A percentile compares a stretch with the other conserved stretches of the same genome.
These are phyloP conservation scores for Calonectria hongkongensis DNA, from an alignment of 2,329 filamentous ascomycete species.

Conservation along the genomic window DNA sequence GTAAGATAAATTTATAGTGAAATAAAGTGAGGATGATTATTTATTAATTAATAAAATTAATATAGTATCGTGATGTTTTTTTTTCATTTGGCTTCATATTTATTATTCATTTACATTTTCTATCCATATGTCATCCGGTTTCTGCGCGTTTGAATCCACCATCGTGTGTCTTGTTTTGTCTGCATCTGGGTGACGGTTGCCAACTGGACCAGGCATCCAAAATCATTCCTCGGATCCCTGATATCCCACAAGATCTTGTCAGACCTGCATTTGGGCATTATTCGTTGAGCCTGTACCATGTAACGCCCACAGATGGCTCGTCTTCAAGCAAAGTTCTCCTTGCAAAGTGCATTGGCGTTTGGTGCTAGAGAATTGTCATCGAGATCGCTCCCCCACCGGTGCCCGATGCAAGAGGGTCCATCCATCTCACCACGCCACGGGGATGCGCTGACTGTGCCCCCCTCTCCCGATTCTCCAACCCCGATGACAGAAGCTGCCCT, in stretches of 20 bases:
- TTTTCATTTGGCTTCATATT: too few relatives aligned
- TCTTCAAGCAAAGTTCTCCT: constrained; percentile 32
- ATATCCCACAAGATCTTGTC: not conserved
- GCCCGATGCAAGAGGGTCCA: constrained; percentile 42
- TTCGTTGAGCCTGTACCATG: constrained; percentile 37
- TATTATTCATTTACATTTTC: too few relatives aligned
- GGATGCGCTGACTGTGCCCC: constrained; percentile 34
- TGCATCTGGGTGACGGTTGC: too few relatives aligned
- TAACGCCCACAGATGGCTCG: constrained; percentile 28
- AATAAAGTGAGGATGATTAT: too few relatives aligned
- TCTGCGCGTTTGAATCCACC: too few relatives aligned
- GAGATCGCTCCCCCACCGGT: constrained; percentile 28
- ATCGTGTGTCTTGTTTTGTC: too few relatives aligned
- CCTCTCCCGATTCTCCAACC: constrained; percentile 23
- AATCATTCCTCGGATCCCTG: not conserved
- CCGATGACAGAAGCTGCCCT: constrained; percentile 11
- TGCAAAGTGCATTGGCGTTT: constrained; percentile 29
- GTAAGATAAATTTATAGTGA: too few relatives aligned
- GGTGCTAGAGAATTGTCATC: constrained; percentile 18
- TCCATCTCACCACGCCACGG: constrained; percentile 29
- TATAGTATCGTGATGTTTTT: too few relatives aligned
- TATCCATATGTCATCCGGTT: too few relatives aligned
- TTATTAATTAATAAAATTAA: too few relatives aligned
- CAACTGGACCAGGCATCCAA: not conserved
- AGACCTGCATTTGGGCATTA: constrained; percentile 10